Percentiles rank a stretch among this genome's conserved stretches.
These are phyloP conservation scores for Chrysophaeum taylorii DNA, from an alignment of 352 stramenopile genomes.

Conservation along the genomic window DNA sequence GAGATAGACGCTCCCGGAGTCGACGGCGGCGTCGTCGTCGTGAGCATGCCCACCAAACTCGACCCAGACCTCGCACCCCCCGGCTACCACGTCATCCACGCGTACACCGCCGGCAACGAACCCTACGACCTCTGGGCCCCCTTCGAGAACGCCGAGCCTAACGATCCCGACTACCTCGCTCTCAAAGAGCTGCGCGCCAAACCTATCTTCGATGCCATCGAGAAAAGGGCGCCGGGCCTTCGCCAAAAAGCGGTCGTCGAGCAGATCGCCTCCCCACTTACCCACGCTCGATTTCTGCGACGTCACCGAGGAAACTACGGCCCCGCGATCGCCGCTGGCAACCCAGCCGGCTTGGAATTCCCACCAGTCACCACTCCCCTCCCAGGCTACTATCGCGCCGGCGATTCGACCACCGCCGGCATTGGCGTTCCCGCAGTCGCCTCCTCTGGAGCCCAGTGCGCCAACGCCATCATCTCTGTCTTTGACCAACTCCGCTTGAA, in stretches of 20 bases:
- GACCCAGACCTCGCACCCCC: conserved; percentile 43
- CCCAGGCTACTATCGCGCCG: not conserved
- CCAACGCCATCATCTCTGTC: conserved; percentile 12
- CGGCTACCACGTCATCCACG: conserved; percentile 52
- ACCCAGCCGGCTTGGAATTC: not conserved
- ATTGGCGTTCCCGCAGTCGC: conserved; percentile 36
- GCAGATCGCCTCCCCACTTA: conserved; percentile 50
- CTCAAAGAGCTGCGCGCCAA: conserved; percentile 54
- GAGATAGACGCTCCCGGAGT: conserved; percentile 47
- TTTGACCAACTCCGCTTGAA: not conserved
- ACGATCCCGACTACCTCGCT: conserved; percentile 37
- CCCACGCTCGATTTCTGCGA: conserved; percentile 39
- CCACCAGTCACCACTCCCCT: not conserved
- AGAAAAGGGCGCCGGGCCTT: conserved; percentile 54
- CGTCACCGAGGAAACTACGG: conserved; percentile 52
- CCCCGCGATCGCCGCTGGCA: conserved; percentile 1
- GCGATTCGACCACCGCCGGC: conserved; percentile 13
- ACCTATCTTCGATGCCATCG: conserved; percentile 52
- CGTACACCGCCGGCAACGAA: conserved; percentile 50
- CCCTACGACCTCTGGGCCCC: conserved; percentile 54
- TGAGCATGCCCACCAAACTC: conserved; percentile 49
- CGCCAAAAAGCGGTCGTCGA: conserved; percentile 41
- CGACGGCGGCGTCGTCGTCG: conserved; percentile 61
- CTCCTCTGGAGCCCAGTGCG: conserved; percentile 16
- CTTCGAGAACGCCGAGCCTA: conserved; percentile 44